Evolutionary conservation across 306 rosid species (phyloP).

Genomic region (Biancaea sappan): DNA sequence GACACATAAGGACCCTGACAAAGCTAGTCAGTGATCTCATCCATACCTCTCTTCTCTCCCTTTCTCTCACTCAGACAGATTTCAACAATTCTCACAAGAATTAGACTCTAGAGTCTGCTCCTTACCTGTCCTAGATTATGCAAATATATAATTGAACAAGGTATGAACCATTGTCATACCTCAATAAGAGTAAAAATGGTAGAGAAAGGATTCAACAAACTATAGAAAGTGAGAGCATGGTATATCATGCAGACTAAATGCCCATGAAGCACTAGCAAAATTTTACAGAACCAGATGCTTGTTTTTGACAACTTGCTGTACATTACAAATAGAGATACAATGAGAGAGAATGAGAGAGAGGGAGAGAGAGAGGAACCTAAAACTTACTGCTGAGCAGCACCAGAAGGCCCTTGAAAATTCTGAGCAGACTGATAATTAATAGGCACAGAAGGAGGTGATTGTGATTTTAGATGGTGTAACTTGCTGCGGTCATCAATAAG

Average conservation of each 20-base stretch:
- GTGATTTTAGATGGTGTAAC: conserved; percentile 38
- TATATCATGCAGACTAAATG: conserved; percentile 21
- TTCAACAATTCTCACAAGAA: neutral
- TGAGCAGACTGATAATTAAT: conserved; percentile 35
- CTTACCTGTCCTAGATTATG: neutral
- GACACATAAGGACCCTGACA: neutral
- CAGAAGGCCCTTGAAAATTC: conserved; percentile 40
- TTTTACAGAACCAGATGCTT: conserved; percentile 5
- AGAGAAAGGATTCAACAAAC: neutral
- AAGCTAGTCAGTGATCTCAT: neutral
- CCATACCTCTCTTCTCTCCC: neutral
- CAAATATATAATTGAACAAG: neutral
- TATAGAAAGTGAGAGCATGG: conserved; percentile 21
- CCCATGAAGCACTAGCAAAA: conserved; percentile 24
- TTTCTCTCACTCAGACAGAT: neutral
- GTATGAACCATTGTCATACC: neutral
- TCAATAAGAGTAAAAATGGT: conserved; percentile 7
- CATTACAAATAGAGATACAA: conserved; percentile 13
- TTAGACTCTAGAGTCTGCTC: neutral
- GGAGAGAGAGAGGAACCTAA: conserved; percentile 28
- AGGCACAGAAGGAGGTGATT: conserved; percentile 39
- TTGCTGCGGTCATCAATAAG: conserved; percentile 37
- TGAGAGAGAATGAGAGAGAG: neutral
- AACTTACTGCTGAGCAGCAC: conserved; percentile 55
- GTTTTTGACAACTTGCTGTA: conserved; percentile 8